A percentile compares a stretch with the other conserved stretches of the same genome.
phyloP scores from a whole-genome alignment of 306 rosid genomes.

The Begonia fuchsioides region DNA sequence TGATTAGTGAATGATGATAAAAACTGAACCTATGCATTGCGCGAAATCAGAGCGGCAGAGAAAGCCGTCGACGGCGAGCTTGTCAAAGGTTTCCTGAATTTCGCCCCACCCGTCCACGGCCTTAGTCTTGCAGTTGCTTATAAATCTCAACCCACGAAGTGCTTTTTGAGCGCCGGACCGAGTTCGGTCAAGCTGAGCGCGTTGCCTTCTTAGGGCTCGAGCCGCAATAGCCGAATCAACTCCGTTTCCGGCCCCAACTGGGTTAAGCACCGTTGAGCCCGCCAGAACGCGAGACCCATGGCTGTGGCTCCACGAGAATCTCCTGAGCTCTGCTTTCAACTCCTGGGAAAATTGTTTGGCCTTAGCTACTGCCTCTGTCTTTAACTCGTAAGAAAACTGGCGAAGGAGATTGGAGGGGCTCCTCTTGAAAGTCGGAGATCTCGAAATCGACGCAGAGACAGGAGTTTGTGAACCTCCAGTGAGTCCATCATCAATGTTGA shows the following conservation, averaged over 20 bases:
- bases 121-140: constrained; percentile 40
- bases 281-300: constrained; percentile 36
- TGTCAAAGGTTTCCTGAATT: constrained; percentile 49
- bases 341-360: constrained; percentile 87
- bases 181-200: constrained; percentile 93
- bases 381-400: constrained; percentile 84
- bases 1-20: not conserved
- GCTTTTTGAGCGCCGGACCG: constrained; percentile 77
- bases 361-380: constrained; percentile 90
- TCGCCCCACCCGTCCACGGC: constrained; percentile 80
- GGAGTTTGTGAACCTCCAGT: constrained; percentile 24
- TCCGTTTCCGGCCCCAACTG: constrained; percentile 18
- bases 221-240: constrained; percentile 70
- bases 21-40: constrained; percentile 71
- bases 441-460: constrained; percentile 24
- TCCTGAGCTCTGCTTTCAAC: constrained; percentile 48
- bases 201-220: constrained; percentile 65
- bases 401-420: constrained; percentile 50
- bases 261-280: constrained; percentile 17
- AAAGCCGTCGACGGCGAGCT: constrained; percentile 53
- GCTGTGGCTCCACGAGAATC: constrained; percentile 83
- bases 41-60: constrained; percentile 78
- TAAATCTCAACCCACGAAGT: constrained; percentile 78
- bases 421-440: constrained; percentile 50
- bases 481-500: constrained; percentile 29